These are phyloP conservation scores for Fusarium anthophilum DNA, from an alignment of 2,329 filamentous ascomycete genomes.

Conservation along the genomic window DNA sequence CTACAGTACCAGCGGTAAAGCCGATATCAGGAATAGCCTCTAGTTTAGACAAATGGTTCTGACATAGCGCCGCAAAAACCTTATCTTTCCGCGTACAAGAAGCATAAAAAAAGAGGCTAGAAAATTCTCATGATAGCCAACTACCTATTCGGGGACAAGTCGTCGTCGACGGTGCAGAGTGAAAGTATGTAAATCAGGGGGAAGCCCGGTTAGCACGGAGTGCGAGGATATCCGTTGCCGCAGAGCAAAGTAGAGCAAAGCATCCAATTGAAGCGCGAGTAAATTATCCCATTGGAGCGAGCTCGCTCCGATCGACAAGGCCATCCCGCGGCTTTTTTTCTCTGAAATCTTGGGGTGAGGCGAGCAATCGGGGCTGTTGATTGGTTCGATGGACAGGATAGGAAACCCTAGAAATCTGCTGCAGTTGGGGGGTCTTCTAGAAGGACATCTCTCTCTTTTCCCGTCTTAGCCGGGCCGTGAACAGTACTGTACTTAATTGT, in stretches of 20 bases:
- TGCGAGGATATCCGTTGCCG: slow-evolving; percentile 20
- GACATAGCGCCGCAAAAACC: slow-evolving; percentile 5
- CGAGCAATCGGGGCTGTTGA: slow-evolving; percentile 14
- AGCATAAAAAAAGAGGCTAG: not conserved
- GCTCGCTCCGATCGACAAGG: slow-evolving; percentile 21
- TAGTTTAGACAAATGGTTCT: not conserved
- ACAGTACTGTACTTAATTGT: not conserved
- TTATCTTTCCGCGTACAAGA: slow-evolving; percentile 4
- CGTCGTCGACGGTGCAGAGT: not conserved
- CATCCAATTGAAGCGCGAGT: slow-evolving; percentile 33
- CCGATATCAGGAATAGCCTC: not conserved
- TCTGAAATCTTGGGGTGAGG: slow-evolving; percentile 13
- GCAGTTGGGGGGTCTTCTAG: slow-evolving; percentile 36
- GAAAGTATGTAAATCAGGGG: slow-evolving; percentile 13
- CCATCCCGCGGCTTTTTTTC: slow-evolving; percentile 31
- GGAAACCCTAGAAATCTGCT: slow-evolving; percentile 20
- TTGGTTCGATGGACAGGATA: slow-evolving; percentile 8
- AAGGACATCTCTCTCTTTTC: slow-evolving; percentile 17
- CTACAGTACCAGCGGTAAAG: not conserved
- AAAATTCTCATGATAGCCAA: slow-evolving; percentile 25
- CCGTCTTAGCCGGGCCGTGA: not conserved
- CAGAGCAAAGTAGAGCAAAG: not conserved
- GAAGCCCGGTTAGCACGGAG: slow-evolving; percentile 33
- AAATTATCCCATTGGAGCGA: slow-evolving; percentile 27
- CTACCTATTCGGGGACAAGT: slow-evolving; percentile 16